phyloP scores from a whole-genome alignment of 2,329 filamentous ascomycete species.

The Coniochaeta ligniaria region DNA sequence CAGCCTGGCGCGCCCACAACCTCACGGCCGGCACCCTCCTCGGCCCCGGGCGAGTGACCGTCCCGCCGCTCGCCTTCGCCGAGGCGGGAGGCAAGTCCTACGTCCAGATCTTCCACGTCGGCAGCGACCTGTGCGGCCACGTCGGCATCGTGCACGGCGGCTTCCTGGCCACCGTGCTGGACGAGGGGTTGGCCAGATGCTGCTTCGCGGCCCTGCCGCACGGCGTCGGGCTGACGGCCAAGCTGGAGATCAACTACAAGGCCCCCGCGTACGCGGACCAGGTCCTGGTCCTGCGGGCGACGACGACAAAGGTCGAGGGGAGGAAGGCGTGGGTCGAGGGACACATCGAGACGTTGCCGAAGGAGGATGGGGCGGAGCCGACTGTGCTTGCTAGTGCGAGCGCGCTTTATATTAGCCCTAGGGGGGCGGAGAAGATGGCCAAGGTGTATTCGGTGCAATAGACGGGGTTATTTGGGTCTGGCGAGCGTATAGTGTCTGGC shows the following conservation, averaged over 20 bases:
- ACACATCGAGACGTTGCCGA: conserved; percentile 68
- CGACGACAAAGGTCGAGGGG: conserved; percentile 80
- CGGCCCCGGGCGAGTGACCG: conserved; percentile 67
- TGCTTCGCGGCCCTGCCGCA: conserved; percentile 85
- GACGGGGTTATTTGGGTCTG: background rate
- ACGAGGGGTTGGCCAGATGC: conserved; percentile 82
- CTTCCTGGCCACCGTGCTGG: conserved; percentile 82
- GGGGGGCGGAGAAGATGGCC: conserved; percentile 51
- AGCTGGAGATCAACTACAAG: conserved; percentile 75
- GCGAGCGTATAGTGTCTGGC: background rate
- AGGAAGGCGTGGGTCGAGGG: conserved; percentile 93
- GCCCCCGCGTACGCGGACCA: conserved; percentile 68
- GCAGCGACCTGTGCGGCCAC: conserved; percentile 77
- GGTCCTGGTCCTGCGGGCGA: conserved; percentile 71
- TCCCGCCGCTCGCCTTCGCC: conserved; percentile 73
- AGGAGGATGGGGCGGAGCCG: conserved; percentile 52
- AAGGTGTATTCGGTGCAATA: conserved; percentile 25
- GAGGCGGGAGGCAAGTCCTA: conserved; percentile 63
- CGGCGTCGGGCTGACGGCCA: conserved; percentile 80
- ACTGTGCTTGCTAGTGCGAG: conserved; percentile 72
- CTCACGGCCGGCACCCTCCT: conserved; percentile 75
- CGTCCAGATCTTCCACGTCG: conserved; percentile 70
- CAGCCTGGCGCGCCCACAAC: conserved; percentile 60
- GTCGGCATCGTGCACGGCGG: conserved; percentile 88
- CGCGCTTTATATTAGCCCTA: conserved; percentile 84